Base-by-base conservation (phyloP, 495 filamentous ascomycete genomes). In the Hyaloscypha finlandica region DNA sequence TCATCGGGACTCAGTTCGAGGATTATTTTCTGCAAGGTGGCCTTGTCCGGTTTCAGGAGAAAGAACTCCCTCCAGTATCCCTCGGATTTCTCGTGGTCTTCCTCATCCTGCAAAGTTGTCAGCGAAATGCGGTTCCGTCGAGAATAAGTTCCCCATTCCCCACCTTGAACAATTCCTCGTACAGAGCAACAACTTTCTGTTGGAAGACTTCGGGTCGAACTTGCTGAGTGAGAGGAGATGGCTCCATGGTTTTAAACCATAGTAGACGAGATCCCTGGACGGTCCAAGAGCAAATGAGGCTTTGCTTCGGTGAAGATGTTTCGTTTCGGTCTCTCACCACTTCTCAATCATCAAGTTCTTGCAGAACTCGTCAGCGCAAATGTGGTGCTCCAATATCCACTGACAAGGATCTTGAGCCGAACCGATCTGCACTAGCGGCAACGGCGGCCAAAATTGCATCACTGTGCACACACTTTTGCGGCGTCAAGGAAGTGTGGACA, bases 21-120 rank as follows among this genome's bases (percentile, higher is more conserved):
- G 54, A 99, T 82, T 45, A 94, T 83, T 48, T 78, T 78, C 68
- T 84, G 84, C 63, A 99, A 77, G 59, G 86, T 83, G 1, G 80
- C 75, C 48, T 84, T 82, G 74, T 97, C 90, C 35, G 95, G 94
- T 59, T 85, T 85, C 58, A 97, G 83, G 51, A 98, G 82, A 78
- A 98, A 99, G 79, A 98, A 92, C 78, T 97, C 94, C 61, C 86
- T 84, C 96, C 95, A 99, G 79, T 97, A 99, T 9, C 93, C 95
- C 67, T 97, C 92, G 0, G 90, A 85, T 59, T 87, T 88, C 45
- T 91, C 88, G 48, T 84, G 78, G 65, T 83, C 84, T 54, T 92
- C 89, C 19, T 73, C 71, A 70, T 87, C 78, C 77, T 86, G 68
- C 61, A 63, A 65, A 8, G 29, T 5, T n/a, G 37, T 69, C 37